These are phyloP conservation scores for Amylostereum areolatum DNA, from an alignment of 1,284 basidiomycete genomes.

Conservation along the genomic window DNA sequence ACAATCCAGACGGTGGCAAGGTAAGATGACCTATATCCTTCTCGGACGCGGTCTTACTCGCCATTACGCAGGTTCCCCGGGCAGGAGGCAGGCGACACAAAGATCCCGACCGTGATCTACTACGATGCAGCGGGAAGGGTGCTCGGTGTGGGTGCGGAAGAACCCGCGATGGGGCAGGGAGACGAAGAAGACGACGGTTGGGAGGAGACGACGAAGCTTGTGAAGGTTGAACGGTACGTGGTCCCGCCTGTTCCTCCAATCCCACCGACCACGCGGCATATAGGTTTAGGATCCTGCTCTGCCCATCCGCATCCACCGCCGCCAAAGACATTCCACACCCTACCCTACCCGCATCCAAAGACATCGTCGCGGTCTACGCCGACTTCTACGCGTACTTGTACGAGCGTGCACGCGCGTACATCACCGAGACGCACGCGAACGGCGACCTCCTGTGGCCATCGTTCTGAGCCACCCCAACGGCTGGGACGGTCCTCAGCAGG, in stretches of 20 bases:
- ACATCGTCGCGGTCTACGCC: slow-evolving; percentile 38
- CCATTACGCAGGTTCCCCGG: slow-evolving; percentile 38
- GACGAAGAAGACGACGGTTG: slow-evolving; percentile 41
- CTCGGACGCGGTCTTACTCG: slow-evolving; percentile 37
- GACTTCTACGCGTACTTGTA: slow-evolving; percentile 50
- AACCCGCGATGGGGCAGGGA: slow-evolving; percentile 31
- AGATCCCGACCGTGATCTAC: slow-evolving; percentile 52
- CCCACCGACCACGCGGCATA: not conserved
- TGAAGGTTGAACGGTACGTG: slow-evolving; percentile 48
- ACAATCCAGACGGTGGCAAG: too few species aligned
- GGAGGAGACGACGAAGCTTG: too few species aligned
- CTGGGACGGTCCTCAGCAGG: slow-evolving; percentile 30
- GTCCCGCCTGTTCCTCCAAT: not conserved
- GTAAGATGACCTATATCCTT: too few species aligned
- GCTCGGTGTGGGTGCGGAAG: slow-evolving; percentile 49
- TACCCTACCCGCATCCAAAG: slow-evolving; percentile 38
- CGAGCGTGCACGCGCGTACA: slow-evolving; percentile 26
- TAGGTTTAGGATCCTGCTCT: slow-evolving; percentile 57
- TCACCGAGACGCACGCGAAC: slow-evolving; percentile 2
- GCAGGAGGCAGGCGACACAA: slow-evolving; percentile 39
- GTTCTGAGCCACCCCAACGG: slow-evolving; percentile 32
- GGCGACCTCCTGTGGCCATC: slow-evolving; percentile 14
- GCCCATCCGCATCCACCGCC: slow-evolving; percentile 23
- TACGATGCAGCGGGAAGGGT: slow-evolving; percentile 40
- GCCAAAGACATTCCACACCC: slow-evolving; percentile 18